These are phyloP conservation scores for Paecilomyces sp. DNA, from an alignment of 2,329 filamentous ascomycete species.

Conservation along the genomic window DNA sequence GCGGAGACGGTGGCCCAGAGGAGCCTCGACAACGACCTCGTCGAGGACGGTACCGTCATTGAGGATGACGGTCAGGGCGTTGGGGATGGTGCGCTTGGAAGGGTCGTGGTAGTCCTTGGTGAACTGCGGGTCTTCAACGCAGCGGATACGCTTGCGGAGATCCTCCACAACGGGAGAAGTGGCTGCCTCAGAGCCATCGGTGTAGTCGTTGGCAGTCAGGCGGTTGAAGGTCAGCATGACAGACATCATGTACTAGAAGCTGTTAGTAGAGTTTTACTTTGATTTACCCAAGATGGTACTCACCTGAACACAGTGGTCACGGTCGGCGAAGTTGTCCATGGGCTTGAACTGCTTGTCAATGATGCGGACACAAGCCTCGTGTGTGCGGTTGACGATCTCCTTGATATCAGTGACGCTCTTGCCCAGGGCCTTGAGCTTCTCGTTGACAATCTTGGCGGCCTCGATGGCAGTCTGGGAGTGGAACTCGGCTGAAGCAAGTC, in stretches of 20 bases:
- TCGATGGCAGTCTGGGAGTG: conserved; percentile 98
- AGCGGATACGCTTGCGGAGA: conserved; percentile 87
- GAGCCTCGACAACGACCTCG: conserved; percentile 88
- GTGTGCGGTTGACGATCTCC: conserved; percentile 85
- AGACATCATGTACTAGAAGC: conserved; percentile 74
- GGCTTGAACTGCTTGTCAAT: conserved; percentile 99
- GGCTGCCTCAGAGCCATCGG: conserved; percentile 85
- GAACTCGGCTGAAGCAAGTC: conserved; percentile 63
- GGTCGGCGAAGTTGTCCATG: conserved; percentile 99
- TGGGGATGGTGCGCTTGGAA: conserved; percentile 88
- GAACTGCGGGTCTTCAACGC: conserved; percentile 92
- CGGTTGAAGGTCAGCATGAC: conserved; percentile 95
- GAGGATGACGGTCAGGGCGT: conserved; percentile 88
- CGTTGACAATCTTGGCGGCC: conserved; percentile 80
- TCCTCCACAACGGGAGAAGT: conserved; percentile 84
- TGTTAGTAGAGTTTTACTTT: conserved; percentile 13
- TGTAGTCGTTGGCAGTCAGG: conserved; percentile 88
- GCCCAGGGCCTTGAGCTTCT: conserved; percentile 72
- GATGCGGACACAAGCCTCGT: conserved; percentile 97
- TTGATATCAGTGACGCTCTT: conserved; percentile 94
- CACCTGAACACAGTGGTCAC: conserved; percentile 94
- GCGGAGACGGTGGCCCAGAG: conserved; percentile 82
- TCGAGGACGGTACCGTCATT: conserved; percentile 89
- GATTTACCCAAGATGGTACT: conserved; percentile 5
- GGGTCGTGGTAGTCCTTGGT: conserved; percentile 95